phyloP scores from a whole-genome alignment of 2,329 filamentous ascomycete species.

The Cladosporium velox region DNA sequence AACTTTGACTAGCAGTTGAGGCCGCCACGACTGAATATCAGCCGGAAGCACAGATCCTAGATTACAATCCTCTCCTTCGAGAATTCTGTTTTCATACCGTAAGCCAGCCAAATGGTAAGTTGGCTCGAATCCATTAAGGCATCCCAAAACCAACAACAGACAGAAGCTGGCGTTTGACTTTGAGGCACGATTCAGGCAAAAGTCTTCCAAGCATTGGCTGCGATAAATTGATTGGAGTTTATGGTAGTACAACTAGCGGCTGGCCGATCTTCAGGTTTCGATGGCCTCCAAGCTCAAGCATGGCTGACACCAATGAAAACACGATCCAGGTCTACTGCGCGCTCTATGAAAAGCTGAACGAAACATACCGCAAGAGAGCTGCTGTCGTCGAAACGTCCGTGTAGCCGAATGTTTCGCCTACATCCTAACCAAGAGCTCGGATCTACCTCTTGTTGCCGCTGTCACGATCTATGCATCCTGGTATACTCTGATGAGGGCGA shows the following conservation, averaged over 20 bases:
- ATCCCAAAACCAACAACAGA: background rate
- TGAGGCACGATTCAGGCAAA: background rate
- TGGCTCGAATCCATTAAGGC: background rate
- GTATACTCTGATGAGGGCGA: too few relatives aligned
- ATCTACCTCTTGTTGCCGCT: too few relatives aligned
- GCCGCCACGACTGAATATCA: background rate
- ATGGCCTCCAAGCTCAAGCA: background rate
- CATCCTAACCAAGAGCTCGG: too few relatives aligned
- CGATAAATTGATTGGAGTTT: background rate
- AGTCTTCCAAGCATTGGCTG: background rate
- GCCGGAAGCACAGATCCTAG: background rate
- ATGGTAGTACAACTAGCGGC: background rate
- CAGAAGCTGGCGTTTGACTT: background rate
- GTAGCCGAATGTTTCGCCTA: too few relatives aligned
- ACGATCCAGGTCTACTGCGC: too few relatives aligned
- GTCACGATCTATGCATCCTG: too few relatives aligned
- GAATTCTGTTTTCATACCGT: background rate
- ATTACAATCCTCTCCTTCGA: background rate
- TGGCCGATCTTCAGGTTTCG: constrained; percentile 7
- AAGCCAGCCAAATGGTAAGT: background rate
- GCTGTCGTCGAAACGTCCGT: too few relatives aligned
- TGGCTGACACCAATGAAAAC: too few relatives aligned
- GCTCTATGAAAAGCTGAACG: too few relatives aligned
- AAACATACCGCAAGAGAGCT: too few relatives aligned
- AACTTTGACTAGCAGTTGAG: background rate